These are phyloP conservation scores for Teunomyces pallodes DNA, from an alignment of 805 yeast genomes.

Conservation along the genomic window DNA sequence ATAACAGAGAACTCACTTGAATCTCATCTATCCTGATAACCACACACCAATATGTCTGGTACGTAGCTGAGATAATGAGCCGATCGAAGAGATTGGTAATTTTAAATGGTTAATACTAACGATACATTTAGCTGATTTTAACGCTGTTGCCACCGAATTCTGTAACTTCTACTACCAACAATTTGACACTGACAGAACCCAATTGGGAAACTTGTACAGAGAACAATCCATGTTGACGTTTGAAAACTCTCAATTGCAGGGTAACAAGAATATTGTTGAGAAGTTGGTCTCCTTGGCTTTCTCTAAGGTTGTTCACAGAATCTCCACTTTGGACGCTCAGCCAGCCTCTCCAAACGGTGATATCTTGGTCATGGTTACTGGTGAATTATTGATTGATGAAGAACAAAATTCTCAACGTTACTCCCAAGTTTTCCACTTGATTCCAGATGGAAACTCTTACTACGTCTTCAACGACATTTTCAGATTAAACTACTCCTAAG, in stretches of 20 bases:
- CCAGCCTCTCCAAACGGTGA: slow-evolving; percentile 93
- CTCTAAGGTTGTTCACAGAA: slow-evolving; percentile 88
- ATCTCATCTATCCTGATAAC: background rate
- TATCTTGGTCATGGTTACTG: slow-evolving; percentile 96
- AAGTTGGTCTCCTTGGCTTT: slow-evolving; percentile 87
- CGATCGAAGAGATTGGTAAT: background rate
- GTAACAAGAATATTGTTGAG: slow-evolving; percentile 89
- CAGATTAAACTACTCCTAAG: slow-evolving; percentile 82
- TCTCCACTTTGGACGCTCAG: slow-evolving; percentile 95
- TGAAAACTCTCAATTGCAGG: slow-evolving; percentile 92
- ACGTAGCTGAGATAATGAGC: slow-evolving; percentile 11
- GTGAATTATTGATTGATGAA: slow-evolving; percentile 88
- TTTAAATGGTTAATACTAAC: slow-evolving; percentile 4
- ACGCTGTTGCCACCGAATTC: slow-evolving; percentile 66
- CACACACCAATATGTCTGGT: slow-evolving; percentile 25
- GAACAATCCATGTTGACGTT: slow-evolving; percentile 97
- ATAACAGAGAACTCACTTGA: background rate
- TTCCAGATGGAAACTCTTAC: slow-evolving; percentile 88
- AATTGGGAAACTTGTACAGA: slow-evolving; percentile 90
- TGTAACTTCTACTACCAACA: slow-evolving; percentile 93
- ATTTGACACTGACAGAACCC: slow-evolving; percentile 89
- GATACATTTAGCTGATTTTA: slow-evolving; percentile 35
- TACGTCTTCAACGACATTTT: slow-evolving; percentile 95
- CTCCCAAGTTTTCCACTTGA: slow-evolving; percentile 95
- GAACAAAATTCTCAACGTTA: slow-evolving; percentile 95